Evolutionary conservation across 805 yeast genomes (phyloP), one percentile per base, ranked within the genome.

Genomic region (Pichia heedii): DNA sequence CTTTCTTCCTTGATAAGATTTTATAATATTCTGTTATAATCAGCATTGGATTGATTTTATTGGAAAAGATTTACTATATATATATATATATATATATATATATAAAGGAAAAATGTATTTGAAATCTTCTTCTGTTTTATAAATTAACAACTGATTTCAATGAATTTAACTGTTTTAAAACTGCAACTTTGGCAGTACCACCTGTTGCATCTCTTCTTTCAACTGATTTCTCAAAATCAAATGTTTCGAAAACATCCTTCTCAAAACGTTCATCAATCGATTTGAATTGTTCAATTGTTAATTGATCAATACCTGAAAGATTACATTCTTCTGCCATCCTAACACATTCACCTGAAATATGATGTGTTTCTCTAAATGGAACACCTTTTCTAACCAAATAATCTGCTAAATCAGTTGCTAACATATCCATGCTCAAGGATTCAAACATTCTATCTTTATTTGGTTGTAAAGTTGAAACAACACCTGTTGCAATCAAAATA

Each of bases 331-430:
- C 99, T 6, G 97, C 96, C 37, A 68, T 64, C 50, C 95, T 79
- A 37, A 93, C 99, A 68, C 97, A 93, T 65, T 88, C 96, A 45
- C 99, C 99, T 7, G 97, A 87, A 49, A 93, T 93, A 65, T 93
- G 97, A 68, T 93, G 99, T 1, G 98, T 93, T 68, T 93, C 97
- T 71, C 99, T 86, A 70, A 93, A 93, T 45, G 98, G 98, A 52
- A 93, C 98, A 48, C 98, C 98, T 65, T 83, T 89, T 69, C 96
- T 82, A 41, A 93, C 99, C 52, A 93, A 73, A 64, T 93, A 93
- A 64, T 93, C 99, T 34, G 99, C 99, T 54, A 93, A 74, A 63
- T 93, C 99, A 27, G 99, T 93, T 19, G 98, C 98, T 55, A 93
- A 76, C 98, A 93, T 93, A 66, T 93, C 98, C 95, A 90, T 90